Conservation (phyloP, 192 early-diverging fungal species). For the Coemansia pectinata region DNA sequence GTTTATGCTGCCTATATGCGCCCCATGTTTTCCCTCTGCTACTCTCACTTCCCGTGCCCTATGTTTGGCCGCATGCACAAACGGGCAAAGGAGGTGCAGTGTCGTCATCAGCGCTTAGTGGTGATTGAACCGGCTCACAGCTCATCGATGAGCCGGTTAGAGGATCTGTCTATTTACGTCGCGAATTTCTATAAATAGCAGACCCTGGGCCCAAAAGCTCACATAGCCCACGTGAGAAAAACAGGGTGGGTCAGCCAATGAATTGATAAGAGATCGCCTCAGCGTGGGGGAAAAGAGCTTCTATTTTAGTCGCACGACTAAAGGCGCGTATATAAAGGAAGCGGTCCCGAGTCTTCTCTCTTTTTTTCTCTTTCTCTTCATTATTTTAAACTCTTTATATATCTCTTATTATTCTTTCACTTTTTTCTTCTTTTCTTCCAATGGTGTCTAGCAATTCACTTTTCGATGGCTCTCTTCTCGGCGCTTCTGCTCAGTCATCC, state of each 20-base stretch:
- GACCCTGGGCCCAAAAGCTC: neutral
- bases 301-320: conserved; percentile 1
- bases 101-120: neutral
- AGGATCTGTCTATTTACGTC: neutral
- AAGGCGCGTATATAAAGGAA: neutral
- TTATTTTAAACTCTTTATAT: neutral
- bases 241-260: neutral
- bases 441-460: conserved; percentile 50
- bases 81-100: neutral
- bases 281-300: neutral
- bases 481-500: conserved; percentile 57
- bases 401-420: neutral
- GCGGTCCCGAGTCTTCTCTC: neutral
- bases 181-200: neutral
- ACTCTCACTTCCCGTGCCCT: neutral
- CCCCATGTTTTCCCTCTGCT: neutral
- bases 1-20: neutral
- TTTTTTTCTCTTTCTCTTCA: neutral
- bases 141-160: neutral
- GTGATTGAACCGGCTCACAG: neutral
- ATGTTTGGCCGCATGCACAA: neutral
- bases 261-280: neutral
- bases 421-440: neutral
- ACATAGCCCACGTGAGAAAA: neutral
- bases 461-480: conserved; percentile 63